Evolutionary conservation across 1,284 basidiomycete genomes (phyloP).

Genomic region (Microbotryum saponariae): DNA sequence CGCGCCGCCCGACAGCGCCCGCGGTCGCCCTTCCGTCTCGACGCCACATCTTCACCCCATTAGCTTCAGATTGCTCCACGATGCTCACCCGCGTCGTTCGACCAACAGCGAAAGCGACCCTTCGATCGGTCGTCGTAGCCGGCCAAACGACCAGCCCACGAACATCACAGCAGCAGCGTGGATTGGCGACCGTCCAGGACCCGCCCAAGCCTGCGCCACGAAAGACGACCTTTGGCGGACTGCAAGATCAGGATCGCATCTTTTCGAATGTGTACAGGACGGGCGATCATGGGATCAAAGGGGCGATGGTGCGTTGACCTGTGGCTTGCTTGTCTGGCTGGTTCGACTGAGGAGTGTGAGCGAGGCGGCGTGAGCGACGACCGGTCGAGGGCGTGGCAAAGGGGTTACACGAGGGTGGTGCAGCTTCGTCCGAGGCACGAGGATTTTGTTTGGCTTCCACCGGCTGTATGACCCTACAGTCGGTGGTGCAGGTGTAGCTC

Average conservation of each 20-base stretch:
- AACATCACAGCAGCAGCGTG: not conserved
- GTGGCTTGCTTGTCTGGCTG: not conserved
- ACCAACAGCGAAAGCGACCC: too few relatives aligned
- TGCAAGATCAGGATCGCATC: constrained; percentile 77
- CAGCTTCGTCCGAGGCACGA: not conserved
- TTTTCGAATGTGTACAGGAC: constrained; percentile 63
- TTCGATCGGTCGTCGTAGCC: too few relatives aligned
- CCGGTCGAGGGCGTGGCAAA: not conserved
- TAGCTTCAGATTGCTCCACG: too few relatives aligned
- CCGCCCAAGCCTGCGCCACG: constrained; percentile 17
- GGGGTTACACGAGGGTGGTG: constrained; percentile 29
- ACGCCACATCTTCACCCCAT: too few relatives aligned
- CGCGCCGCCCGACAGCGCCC: too few relatives aligned
- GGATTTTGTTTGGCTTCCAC: too few relatives aligned
- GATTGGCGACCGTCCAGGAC: constrained; percentile 26
- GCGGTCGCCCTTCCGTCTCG: too few relatives aligned
- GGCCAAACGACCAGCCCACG: too few relatives aligned
- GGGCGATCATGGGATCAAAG: constrained; percentile 83
- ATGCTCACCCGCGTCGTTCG: too few relatives aligned
- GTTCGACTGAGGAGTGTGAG: too few relatives aligned
- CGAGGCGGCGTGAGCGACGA: not conserved
- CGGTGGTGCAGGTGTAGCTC: not conserved
- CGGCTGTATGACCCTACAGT: not conserved
- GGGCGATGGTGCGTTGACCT: constrained; percentile 56
- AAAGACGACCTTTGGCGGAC: constrained; percentile 44